A percentile compares a stretch with the other conserved stretches of the same genome.
phyloP scores from a whole-genome alignment of 2,329 filamentous ascomycete genomes.

The Alternaria angustiovoidea region DNA sequence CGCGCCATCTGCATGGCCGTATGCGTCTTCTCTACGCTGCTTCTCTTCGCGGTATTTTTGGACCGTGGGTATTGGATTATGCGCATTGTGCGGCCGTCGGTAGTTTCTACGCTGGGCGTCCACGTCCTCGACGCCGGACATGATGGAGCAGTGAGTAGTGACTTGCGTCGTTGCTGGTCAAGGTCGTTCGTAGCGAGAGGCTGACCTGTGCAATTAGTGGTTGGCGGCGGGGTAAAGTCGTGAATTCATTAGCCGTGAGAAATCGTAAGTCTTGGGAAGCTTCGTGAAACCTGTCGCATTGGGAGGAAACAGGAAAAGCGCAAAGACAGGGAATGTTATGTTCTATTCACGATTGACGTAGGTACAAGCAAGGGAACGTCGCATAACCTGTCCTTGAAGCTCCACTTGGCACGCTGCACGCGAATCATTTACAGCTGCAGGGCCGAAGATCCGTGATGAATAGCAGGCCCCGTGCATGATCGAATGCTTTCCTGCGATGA shows the following conservation, averaged over 20 bases:
- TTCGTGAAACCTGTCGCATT: not conserved
- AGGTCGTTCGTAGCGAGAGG: slow-evolving; percentile 6
- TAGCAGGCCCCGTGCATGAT: slow-evolving; percentile 5
- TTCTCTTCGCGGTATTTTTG: slow-evolving; percentile 58
- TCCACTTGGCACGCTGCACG: slow-evolving; percentile 27
- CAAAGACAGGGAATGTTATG: slow-evolving; percentile 19
- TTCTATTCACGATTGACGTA: slow-evolving; percentile 36
- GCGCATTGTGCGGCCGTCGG: slow-evolving; percentile 54
- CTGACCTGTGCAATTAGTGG: not conserved
- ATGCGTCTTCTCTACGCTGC: slow-evolving; percentile 50
- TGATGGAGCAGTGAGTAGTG: slow-evolving; percentile 20
- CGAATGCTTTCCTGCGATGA: slow-evolving; percentile 28
- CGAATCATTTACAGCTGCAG: slow-evolving; percentile 21
- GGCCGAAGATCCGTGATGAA: slow-evolving; percentile 27
- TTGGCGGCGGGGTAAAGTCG: not conserved
- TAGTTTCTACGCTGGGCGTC: slow-evolving; percentile 48
- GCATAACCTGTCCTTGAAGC: slow-evolving; percentile 13
- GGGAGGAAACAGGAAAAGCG: slow-evolving; percentile 23
- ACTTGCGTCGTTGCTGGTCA: not conserved
- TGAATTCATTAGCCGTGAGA: slow-evolving; percentile 8
- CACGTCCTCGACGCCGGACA: slow-evolving; percentile 56
- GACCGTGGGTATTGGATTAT: slow-evolving; percentile 58
- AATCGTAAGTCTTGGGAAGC: not conserved
- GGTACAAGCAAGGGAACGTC: slow-evolving; percentile 18
- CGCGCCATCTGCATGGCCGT: slow-evolving; percentile 31